These are phyloP conservation scores for Craterostigma plantagineum DNA, from an alignment of 257 asterid species.

Conservation along the genomic window DNA sequence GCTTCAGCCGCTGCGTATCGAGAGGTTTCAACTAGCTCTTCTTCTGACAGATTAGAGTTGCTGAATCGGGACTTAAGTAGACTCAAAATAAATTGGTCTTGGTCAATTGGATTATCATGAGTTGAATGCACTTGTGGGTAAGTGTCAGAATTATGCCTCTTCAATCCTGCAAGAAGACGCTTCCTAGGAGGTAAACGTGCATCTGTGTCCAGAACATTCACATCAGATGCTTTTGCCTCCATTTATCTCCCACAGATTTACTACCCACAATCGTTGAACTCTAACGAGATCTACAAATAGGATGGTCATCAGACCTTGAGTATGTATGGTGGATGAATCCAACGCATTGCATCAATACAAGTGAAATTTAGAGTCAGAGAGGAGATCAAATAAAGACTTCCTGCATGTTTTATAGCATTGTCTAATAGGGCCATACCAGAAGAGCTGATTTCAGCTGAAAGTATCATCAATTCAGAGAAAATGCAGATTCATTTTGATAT, in stretches of 20 bases:
- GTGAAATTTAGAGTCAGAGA: too few relatives aligned
- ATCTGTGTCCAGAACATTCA: conserved; percentile 49
- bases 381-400: too few relatives aligned
- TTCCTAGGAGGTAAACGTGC: conserved; percentile 73
- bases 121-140: conserved; percentile 21
- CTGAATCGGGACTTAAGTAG: conserved; percentile 27
- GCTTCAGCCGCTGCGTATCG: conserved; percentile 45
- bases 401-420: too few relatives aligned
- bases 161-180: conserved; percentile 60
- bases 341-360: too few relatives aligned
- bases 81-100: conserved; percentile 21
- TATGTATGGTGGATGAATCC: too few relatives aligned
- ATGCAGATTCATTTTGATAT: too few relatives aligned
- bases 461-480: too few relatives aligned
- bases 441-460: too few relatives aligned
- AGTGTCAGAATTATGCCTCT: conserved; percentile 42
- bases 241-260: conserved; percentile 12
- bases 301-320: conserved; percentile 4
- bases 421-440: too few relatives aligned
- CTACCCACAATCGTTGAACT: conserved; percentile 8
- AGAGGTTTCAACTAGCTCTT: conserved; percentile 44
- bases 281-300: conserved; percentile 15
- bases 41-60: conserved; percentile 29
- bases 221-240: too few relatives aligned
- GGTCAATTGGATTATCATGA: conserved; percentile 13